A percentile compares a stretch with the other conserved stretches of the same genome.
phyloP scores from a whole-genome alignment of 352 stramenopile genomes.

The Saprolegnia diclina region DNA sequence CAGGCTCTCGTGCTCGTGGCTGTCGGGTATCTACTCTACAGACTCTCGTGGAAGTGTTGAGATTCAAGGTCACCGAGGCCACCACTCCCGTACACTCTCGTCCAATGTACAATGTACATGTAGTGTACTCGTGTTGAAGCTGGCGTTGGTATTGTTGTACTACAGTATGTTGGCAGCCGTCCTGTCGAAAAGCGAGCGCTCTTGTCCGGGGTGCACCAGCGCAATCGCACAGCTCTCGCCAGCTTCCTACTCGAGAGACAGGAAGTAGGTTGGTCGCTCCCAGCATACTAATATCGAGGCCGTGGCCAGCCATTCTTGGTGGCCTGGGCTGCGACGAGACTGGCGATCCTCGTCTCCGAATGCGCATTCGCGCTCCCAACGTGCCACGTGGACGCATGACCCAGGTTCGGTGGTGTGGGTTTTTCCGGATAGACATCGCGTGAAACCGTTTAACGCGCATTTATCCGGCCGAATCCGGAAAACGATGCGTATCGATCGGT shows the following conservation, averaged over 20 bases:
- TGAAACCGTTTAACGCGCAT: not conserved
- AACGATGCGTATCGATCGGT: too few species aligned
- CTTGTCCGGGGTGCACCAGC: not conserved
- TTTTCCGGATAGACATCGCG: not conserved
- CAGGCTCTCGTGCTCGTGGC: not conserved
- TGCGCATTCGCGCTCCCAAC: too few species aligned
- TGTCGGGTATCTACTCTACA: not conserved
- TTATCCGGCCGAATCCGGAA: not conserved
- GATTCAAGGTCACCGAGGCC: not conserved
- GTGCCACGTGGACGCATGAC: too few species aligned
- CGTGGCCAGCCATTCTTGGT: not conserved
- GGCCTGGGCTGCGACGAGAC: not conserved
- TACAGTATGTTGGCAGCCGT: not conserved
- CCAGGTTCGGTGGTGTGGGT: not conserved
- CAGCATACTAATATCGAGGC: not conserved
- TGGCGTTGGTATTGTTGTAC: not conserved
- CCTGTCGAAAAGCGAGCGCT: not conserved
- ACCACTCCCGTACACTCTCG: not conserved
- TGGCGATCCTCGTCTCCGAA: too few species aligned
- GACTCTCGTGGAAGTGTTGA: too few species aligned
- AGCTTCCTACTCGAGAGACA: not conserved
- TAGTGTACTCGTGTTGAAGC: not conserved
- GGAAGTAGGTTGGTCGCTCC: not conserved
- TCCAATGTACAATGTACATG: slow-evolving; percentile 1
- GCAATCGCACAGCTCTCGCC: not conserved